phyloP scores from a whole-genome alignment of 2,329 filamentous ascomycete genomes.

The Aspergillus awamori region DNA sequence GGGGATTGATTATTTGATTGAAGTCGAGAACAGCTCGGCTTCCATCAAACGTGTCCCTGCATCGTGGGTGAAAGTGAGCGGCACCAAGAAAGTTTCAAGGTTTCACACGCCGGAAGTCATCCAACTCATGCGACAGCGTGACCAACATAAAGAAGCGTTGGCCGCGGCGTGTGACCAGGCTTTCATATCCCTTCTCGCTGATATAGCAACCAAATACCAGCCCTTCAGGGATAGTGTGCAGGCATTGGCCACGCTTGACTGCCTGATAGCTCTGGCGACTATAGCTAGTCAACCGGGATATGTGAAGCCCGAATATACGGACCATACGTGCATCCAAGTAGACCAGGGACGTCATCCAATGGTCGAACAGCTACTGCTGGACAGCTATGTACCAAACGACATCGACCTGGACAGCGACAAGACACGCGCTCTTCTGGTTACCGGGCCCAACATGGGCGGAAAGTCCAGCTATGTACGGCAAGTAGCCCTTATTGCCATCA shows the following conservation, averaged over 20 bases:
- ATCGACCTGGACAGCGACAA: constrained; percentile 68
- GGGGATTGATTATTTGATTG: constrained; percentile 92
- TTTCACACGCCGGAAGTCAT: constrained; percentile 95
- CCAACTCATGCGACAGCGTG: constrained; percentile 78
- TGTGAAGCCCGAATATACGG: constrained; percentile 70
- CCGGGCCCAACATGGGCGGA: constrained; percentile 97
- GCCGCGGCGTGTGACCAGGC: constrained; percentile 88
- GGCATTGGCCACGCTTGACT: constrained; percentile 84
- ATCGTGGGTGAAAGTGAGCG: constrained; percentile 91
- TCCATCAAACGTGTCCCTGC: constrained; percentile 86
- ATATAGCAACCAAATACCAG: constrained; percentile 84
- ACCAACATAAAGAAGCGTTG: constrained; percentile 92
- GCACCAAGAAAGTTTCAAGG: constrained; percentile 86
- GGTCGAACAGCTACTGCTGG: constrained; percentile 85
- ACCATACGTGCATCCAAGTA: constrained; percentile 70
- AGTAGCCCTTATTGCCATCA: constrained; percentile 86
- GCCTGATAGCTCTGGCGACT: constrained; percentile 80
- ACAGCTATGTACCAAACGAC: constrained; percentile 89
- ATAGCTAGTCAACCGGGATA: constrained; percentile 88
- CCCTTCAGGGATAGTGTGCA: constrained; percentile 85
- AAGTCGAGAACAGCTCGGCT: constrained; percentile 72
- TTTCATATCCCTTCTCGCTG: constrained; percentile 70
- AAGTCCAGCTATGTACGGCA: constrained; percentile 97
- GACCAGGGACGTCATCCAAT: constrained; percentile 85
- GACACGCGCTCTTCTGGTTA: constrained; percentile 80